phyloP scores from a whole-genome alignment of 2,329 filamentous ascomycete species.

The Didymella keratinophila region DNA sequence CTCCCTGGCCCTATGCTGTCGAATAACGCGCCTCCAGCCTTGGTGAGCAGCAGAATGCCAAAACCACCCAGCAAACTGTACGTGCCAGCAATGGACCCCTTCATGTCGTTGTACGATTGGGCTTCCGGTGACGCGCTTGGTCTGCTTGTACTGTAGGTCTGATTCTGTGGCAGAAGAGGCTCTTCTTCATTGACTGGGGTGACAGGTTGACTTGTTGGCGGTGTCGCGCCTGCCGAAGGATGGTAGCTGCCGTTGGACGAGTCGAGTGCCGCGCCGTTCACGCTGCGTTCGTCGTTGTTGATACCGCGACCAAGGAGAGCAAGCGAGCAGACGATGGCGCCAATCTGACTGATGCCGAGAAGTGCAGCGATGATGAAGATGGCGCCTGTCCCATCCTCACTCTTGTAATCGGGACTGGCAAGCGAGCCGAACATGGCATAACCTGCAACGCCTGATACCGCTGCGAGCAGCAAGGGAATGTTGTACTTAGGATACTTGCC shows the following conservation, averaged over 20 bases:
- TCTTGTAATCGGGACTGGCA: conserved; percentile 76
- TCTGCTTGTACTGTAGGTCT: conserved; percentile 26
- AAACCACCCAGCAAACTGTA: conserved; percentile 91
- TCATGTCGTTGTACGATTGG: conserved; percentile 66
- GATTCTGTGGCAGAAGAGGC: conserved; percentile 34
- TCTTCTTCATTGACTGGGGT: conserved; percentile 42
- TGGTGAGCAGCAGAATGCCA: conserved; percentile 90
- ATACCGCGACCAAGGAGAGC: conserved; percentile 85
- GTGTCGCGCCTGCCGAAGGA: conserved; percentile 46
- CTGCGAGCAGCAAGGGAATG: conserved; percentile 75
- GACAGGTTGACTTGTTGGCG: conserved; percentile 40
- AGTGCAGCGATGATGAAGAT: conserved; percentile 81
- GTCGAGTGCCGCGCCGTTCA: conserved; percentile 15
- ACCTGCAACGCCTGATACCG: conserved; percentile 76
- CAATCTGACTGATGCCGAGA: conserved; percentile 92
- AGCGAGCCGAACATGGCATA: conserved; percentile 81
- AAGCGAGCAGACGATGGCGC: conserved; percentile 94
- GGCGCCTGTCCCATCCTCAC: conserved; percentile 70
- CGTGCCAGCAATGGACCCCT: conserved; percentile 92
- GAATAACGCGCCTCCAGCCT: conserved; percentile 86
- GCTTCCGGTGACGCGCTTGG: conserved; percentile 17
- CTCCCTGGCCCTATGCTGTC: conserved; percentile 76
- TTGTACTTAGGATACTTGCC: conserved; percentile 71
- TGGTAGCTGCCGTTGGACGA: conserved; percentile 31
- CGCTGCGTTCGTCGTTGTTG: conserved; percentile 57